Percentiles rank a stretch among this genome's conserved stretches.
These are phyloP conservation scores for Luvunga scandens DNA, from an alignment of 345 rosid species.

Conservation along the genomic window DNA sequence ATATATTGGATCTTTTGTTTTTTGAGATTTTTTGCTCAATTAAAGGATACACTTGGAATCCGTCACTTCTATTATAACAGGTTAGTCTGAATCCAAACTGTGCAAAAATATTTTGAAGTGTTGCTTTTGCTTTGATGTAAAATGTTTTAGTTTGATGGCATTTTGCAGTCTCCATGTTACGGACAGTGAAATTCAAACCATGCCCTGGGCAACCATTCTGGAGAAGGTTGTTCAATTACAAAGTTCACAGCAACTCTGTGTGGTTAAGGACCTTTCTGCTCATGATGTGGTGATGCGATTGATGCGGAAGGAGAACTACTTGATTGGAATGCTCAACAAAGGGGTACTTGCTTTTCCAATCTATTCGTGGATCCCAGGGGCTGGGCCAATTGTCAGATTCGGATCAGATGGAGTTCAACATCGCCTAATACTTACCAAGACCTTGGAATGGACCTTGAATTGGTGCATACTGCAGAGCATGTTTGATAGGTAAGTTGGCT, in stretches of 20 bases:
- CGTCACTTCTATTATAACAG: slow-evolving; percentile 83
- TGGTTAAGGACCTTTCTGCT: slow-evolving; percentile 95
- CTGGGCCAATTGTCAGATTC: slow-evolving; percentile 74
- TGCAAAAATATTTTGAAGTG: background rate
- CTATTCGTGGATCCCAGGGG: slow-evolving; percentile 85
- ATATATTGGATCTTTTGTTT: slow-evolving; percentile 89
- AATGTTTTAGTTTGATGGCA: background rate
- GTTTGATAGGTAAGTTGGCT: slow-evolving; percentile 80
- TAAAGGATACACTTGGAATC: slow-evolving; percentile 76
- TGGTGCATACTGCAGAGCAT: slow-evolving; percentile 99
- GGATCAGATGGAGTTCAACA: slow-evolving; percentile 47
- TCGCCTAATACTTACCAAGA: slow-evolving; percentile 76
- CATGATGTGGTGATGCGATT: slow-evolving; percentile 93
- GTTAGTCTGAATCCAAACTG: slow-evolving; percentile 35
- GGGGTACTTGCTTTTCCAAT: slow-evolving; percentile 93
- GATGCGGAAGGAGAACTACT: slow-evolving; percentile 98
- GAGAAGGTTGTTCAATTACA: slow-evolving; percentile 89
- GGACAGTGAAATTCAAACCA: slow-evolving; percentile 87
- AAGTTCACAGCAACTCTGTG: slow-evolving; percentile 75
- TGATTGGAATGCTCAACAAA: slow-evolving; percentile 97
- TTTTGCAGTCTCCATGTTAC: slow-evolving; percentile 86
- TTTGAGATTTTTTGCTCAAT: slow-evolving; percentile 82
- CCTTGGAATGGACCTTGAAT: slow-evolving; percentile 96
- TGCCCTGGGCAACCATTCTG: slow-evolving; percentile 90
- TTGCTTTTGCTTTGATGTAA: slow-evolving; percentile 5